Evolutionary conservation across 495 filamentous ascomycete species (phyloP).

Genomic region (Choiromyces venosus): DNA sequence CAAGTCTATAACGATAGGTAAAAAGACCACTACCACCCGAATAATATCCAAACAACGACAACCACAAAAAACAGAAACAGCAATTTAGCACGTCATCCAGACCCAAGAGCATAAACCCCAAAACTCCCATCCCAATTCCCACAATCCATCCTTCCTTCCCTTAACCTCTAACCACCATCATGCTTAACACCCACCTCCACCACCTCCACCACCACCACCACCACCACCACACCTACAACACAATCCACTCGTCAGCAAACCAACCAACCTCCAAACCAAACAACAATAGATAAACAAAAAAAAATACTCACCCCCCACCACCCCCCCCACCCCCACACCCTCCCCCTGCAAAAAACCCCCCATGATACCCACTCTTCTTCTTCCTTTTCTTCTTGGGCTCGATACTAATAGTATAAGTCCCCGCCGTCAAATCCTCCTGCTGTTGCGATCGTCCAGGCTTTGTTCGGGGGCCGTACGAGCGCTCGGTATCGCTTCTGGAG

Average conservation of each 20-base stretch:
- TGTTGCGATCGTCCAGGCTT: background rate
- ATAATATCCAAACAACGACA: constrained; percentile 1
- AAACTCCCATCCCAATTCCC: background rate
- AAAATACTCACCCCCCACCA: background rate
- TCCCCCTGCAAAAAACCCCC: background rate
- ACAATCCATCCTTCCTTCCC: background rate
- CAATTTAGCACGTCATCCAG: background rate
- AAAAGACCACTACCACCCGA: background rate
- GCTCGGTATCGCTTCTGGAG: constrained; percentile 13
- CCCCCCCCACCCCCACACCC: background rate
- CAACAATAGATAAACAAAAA: background rate
- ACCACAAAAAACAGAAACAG: background rate
- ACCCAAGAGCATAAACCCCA: background rate
- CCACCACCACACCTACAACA: constrained; percentile 3
- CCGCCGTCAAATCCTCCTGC: background rate
- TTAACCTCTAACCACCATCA: constrained; percentile 4
- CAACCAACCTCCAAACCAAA: background rate
- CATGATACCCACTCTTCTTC: background rate
- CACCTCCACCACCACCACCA: background rate
- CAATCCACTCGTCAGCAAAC: constrained; percentile 1
- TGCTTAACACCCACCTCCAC: constrained; percentile 4
- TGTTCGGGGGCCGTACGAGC: constrained; percentile 15
- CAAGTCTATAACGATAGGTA: background rate
- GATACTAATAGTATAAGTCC: background rate
- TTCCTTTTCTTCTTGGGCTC: background rate